Evolutionary conservation across 139 green algal species (phyloP), one percentile per base, ranked within the genome.

Genomic region (Nannochloris sp.): DNA sequence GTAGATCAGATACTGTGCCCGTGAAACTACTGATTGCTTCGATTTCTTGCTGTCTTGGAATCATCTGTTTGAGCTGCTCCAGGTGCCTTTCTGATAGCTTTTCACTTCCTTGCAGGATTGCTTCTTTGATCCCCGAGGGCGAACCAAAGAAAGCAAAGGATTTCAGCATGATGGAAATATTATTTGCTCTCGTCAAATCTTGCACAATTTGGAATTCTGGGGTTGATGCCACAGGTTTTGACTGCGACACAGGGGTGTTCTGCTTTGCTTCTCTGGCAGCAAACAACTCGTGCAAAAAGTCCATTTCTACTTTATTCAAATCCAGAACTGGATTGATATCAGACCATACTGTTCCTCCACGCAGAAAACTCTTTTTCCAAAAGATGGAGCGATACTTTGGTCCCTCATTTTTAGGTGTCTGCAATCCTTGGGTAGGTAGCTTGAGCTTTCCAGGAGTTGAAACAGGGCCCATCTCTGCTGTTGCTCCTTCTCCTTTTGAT

Each of bases 151-250:
- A 16, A 2, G 48, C 14, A 46, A 73, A 73, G 58, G 66, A 57
- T 15, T 72, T 88, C 14, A 90, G 73, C 79, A 89, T 89, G 70
- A 89, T 91, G 48, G 79, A 70, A 27, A 89, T 68, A 62, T 89
- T 89, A 77, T 89, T 89, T 64, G 83, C 83, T 1, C 83, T 64
- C 6, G 79, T 46, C 16, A 89, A 9, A 53, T 53, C 48, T 0
- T 60, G 63, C 8, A 89, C 64, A 11, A 89, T 36, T 27, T 71
- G 62, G 15, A 83, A 53, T 21, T 53, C 50, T 48, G 50, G 50
- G 8, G 64, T 21, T 16, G 11, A 12, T 21, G 29, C 9, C 19
- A 31, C 55, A 8, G 40, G 19, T 29, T 61, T 27, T n/a, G 10
- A 21, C 14, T 61, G 25, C 0, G 34, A 40, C 8, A 44, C 25